These are phyloP conservation scores for Luffa aegyptiaca DNA, from an alignment of 306 rosid species.

Conservation along the genomic window DNA sequence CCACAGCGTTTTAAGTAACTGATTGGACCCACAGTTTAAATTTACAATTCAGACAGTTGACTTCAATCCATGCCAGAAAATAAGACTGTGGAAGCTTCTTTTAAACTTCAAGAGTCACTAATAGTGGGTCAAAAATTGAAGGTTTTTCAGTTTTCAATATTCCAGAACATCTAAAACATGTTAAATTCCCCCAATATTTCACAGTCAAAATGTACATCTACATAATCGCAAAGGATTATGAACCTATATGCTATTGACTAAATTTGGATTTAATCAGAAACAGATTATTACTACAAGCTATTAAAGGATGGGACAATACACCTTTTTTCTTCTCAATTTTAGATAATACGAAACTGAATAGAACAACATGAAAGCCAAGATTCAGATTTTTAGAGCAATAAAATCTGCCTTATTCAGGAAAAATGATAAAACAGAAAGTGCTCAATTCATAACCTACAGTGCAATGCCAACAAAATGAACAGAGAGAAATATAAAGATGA, in stretches of 20 bases:
- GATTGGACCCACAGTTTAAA: not conserved
- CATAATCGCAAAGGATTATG: not conserved
- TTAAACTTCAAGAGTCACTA: not conserved
- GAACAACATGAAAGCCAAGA: not conserved
- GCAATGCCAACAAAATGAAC: conserved; percentile 7
- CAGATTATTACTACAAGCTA: not conserved
- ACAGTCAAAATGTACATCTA: not conserved
- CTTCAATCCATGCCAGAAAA: not conserved
- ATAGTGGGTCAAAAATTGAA: not conserved
- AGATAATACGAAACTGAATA: not conserved
- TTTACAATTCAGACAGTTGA: not conserved
- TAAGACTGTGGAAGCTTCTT: not conserved
- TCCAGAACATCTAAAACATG: not conserved
- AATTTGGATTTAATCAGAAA: not conserved
- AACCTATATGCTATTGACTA: not conserved
- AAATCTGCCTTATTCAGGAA: conserved; percentile 15
- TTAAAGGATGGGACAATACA: not conserved
- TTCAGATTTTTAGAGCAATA: conserved; percentile 6
- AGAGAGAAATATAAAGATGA: not conserved
- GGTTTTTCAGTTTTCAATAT: not conserved
- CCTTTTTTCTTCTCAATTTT: conserved; percentile 20
- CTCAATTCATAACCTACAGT: conserved; percentile 9
- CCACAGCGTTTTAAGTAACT: not conserved
- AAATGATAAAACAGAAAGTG: conserved; percentile 1
- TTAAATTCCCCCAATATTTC: not conserved